phyloP scores from a whole-genome alignment of 345 rosid species.

The Corymbia maculata region DNA sequence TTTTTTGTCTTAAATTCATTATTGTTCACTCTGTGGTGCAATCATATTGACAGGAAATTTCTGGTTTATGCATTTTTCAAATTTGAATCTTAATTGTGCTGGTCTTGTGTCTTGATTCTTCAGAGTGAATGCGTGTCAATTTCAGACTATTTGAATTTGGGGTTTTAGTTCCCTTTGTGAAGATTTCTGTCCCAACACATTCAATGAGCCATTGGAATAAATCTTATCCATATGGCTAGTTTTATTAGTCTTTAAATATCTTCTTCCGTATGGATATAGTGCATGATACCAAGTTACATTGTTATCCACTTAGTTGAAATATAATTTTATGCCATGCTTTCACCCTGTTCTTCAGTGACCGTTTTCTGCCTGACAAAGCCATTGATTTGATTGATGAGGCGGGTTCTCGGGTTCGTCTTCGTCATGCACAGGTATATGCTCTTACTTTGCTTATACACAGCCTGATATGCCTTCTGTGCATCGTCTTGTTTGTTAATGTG shows the following conservation, averaged over 20 bases:
- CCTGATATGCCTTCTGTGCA: not conserved
- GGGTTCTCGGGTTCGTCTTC: slow-evolving; percentile 53
- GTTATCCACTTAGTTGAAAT: not conserved
- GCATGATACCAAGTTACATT: not conserved
- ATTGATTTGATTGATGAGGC: slow-evolving; percentile 74
- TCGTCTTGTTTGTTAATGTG: not conserved
- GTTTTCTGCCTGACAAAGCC: slow-evolving; percentile 65
- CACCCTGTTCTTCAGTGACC: slow-evolving; percentile 29
- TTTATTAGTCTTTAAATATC: not conserved
- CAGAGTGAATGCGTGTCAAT: not conserved
- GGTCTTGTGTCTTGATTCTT: not conserved
- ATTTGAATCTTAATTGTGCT: not conserved
- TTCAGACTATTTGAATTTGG: not conserved
- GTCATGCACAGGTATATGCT: slow-evolving; percentile 20
- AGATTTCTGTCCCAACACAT: not conserved
- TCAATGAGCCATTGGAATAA: not conserved
- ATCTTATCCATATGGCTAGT: not conserved
- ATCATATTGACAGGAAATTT: not conserved
- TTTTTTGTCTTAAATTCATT: not conserved
- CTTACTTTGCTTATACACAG: not conserved
- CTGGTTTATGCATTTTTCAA: not conserved
- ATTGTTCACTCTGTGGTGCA: not conserved
- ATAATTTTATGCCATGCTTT: not conserved
- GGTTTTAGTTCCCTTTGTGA: not conserved
- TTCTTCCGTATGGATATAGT: not conserved